Evolutionary conservation across 768 basidiomycete genomes (phyloP).

Genomic region (Lactarius evosmus): DNA sequence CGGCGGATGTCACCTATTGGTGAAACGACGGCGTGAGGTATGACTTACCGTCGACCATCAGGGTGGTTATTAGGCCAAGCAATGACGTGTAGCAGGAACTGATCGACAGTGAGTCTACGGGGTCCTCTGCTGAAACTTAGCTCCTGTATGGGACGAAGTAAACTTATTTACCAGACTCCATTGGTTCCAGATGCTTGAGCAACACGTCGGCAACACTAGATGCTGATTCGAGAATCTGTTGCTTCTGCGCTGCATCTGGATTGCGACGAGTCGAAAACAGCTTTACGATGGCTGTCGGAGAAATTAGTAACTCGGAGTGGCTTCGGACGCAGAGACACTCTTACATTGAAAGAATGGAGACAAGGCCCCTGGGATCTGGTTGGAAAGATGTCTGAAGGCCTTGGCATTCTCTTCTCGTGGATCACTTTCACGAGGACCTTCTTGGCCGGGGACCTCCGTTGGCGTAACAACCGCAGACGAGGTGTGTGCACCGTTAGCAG

Average conservation of each 20-base stretch:
- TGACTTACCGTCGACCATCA: slow-evolving; percentile 58
- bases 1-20: slow-evolving; percentile 15
- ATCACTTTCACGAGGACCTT: slow-evolving; percentile 39
- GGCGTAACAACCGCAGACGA: slow-evolving; percentile 27
- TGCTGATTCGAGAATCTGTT: slow-evolving; percentile 71
- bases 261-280: slow-evolving; percentile 80
- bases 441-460: slow-evolving; percentile 27
- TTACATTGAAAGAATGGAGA: slow-evolving; percentile 86
- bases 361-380: slow-evolving; percentile 69
- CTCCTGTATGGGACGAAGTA: neutral
- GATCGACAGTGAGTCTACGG: slow-evolving; percentile 42
- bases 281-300: slow-evolving; percentile 69
- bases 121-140: slow-evolving; percentile 10
- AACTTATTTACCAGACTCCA: slow-evolving; percentile 48
- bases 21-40: neutral
- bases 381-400: slow-evolving; percentile 75
- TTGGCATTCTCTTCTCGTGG: slow-evolving; percentile 64
- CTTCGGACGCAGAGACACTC: neutral
- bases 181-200: slow-evolving; percentile 60
- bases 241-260: slow-evolving; percentile 69
- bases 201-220: slow-evolving; percentile 68
- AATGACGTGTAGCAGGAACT: slow-evolving; percentile 55
- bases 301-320: slow-evolving; percentile 6
- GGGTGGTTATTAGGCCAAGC: slow-evolving; percentile 47
- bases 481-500: slow-evolving; percentile 29